Percentiles rank a stretch among this genome's conserved stretches.
Conservation (phyloP, 345 rosid genomes). For the Turnera subulata region DNA sequence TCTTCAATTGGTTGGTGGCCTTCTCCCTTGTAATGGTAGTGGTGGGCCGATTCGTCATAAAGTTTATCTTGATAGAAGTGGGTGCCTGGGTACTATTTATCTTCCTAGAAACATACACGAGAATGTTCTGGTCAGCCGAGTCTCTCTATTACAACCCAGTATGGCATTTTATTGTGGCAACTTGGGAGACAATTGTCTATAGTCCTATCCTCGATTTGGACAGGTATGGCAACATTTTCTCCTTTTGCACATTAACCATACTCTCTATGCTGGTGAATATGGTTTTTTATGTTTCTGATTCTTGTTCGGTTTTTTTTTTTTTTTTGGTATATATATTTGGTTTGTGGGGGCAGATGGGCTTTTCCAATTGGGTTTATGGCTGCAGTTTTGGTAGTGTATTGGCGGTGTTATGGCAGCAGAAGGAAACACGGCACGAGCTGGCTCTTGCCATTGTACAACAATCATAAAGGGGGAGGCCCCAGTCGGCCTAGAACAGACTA, state of each 20-base stretch:
- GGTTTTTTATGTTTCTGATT: neutral
- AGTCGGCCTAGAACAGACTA: slow-evolving; percentile 79
- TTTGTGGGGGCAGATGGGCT: slow-evolving; percentile 80
- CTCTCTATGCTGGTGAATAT: no score
- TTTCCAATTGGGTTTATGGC: slow-evolving; percentile 53
- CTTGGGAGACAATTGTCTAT: slow-evolving; percentile 93
- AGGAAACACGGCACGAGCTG: slow-evolving; percentile 67
- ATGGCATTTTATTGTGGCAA: slow-evolving; percentile 86
- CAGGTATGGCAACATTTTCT: slow-evolving; percentile 45
- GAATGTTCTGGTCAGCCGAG: slow-evolving; percentile 98
- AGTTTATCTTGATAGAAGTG: slow-evolving; percentile 85
- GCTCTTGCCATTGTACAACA: slow-evolving; percentile 73
- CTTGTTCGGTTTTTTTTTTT: neutral
- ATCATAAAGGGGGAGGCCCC: slow-evolving; percentile 44
- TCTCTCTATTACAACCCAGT: slow-evolving; percentile 88
- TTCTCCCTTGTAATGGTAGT: slow-evolving; percentile 96
- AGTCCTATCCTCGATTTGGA: slow-evolving; percentile 92
- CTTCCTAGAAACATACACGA: slow-evolving; percentile 92
- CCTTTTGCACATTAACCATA: neutral
- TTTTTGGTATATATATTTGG: neutral
- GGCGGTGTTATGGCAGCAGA: slow-evolving; percentile 80
- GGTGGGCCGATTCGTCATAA: slow-evolving; percentile 82
- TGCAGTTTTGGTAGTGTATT: slow-evolving; percentile 54
- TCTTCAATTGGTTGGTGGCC: slow-evolving; percentile 96
- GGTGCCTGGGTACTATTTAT: slow-evolving; percentile 92